Conservation (phyloP, 257 asterid species). For the Voacanga thouarsii region DNA sequence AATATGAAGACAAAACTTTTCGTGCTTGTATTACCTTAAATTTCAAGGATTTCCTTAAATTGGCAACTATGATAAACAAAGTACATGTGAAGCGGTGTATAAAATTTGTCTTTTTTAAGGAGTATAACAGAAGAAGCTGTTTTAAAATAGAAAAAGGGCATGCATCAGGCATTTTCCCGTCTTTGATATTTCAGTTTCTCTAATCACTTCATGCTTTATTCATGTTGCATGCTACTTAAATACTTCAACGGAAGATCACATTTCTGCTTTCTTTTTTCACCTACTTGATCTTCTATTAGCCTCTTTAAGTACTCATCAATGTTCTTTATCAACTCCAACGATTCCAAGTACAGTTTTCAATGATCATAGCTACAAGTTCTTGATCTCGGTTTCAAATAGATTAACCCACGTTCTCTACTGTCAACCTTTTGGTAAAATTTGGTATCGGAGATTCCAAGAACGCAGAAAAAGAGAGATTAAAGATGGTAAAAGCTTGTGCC, state of each 20-base stretch:
- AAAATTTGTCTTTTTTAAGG: not conserved
- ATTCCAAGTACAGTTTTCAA: no score
- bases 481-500: not conserved
- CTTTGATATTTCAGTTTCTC: not conserved
- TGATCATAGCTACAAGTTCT: no score
- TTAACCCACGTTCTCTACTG: no score
- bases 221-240: not conserved
- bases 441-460: not conserved
- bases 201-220: not conserved
- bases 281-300: no score
- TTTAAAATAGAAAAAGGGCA: not conserved
- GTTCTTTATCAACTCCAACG: no score
- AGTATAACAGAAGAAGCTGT: not conserved
- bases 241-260: no score
- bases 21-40: not conserved
- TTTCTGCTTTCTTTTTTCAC: not conserved
- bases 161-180: not conserved
- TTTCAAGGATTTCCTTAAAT: not conserved
- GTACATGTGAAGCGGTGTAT: not conserved
- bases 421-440: no score
- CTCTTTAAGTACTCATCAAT: not conserved
- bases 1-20: not conserved
- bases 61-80: not conserved
- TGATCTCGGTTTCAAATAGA: no score
- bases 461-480: not conserved